phyloP scores from a whole-genome alignment of 495 filamentous ascomycete species.

The Melanomma pulvis-pyrius region DNA sequence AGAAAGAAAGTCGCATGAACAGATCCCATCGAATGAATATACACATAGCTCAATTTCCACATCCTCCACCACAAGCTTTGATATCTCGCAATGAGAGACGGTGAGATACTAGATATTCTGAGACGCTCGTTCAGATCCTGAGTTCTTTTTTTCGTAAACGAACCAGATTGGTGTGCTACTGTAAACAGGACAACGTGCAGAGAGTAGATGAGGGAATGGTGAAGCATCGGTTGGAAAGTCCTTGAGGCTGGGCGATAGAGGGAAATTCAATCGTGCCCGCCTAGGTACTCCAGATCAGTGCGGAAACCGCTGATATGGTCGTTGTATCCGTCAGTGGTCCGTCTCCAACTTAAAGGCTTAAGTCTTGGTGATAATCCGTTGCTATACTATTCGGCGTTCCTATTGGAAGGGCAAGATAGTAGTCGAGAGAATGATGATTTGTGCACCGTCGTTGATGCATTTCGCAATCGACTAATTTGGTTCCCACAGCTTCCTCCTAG shows the following conservation, averaged over 20 bases:
- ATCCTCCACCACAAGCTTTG: background rate
- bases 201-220: background rate
- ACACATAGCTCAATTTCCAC: background rate
- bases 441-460: background rate
- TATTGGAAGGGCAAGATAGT: background rate
- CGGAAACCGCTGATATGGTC: background rate
- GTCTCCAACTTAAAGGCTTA: background rate
- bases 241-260: background rate
- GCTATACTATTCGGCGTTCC: background rate
- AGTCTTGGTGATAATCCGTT: background rate
- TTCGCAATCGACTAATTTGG: constrained; percentile 27
- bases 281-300: background rate
- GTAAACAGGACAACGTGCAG: background rate
- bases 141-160: background rate
- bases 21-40: background rate
- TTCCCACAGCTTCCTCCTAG: constrained; percentile 37
- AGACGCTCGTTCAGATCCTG: background rate
- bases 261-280: background rate
- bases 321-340: background rate
- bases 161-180: background rate
- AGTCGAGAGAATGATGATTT: background rate
- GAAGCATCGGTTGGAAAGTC: background rate
- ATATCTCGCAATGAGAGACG: background rate
- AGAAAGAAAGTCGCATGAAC: background rate
- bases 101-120: background rate